A percentile compares a stretch with the other conserved stretches of the same genome.
phyloP scores from a whole-genome alignment of 495 filamentous ascomycete species.

The Aspergillus indologenus region DNA sequence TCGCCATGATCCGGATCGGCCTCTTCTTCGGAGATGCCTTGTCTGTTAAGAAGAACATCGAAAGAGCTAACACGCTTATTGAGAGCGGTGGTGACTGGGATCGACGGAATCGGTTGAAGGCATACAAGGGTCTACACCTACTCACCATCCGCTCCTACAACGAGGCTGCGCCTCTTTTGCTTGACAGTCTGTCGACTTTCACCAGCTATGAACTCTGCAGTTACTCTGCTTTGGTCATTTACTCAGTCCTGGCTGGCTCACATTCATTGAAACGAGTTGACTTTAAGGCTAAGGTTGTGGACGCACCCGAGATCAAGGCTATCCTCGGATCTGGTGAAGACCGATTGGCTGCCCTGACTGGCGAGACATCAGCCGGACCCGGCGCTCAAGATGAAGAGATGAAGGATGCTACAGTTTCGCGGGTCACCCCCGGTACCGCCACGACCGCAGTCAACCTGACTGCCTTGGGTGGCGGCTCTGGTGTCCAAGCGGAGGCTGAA shows the following conservation, averaged over 20 bases:
- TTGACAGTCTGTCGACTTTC: slow-evolving; percentile 97
- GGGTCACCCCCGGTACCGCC: slow-evolving; percentile 53
- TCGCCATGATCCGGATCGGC: slow-evolving; percentile 92
- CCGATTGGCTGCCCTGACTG: slow-evolving; percentile 71
- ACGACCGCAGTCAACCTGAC: slow-evolving; percentile 79
- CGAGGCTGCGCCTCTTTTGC: slow-evolving; percentile 84
- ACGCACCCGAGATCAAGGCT: slow-evolving; percentile 96
- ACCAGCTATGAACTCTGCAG: slow-evolving; percentile 97
- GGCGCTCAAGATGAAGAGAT: slow-evolving; percentile 77
- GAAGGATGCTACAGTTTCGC: slow-evolving; percentile 55
- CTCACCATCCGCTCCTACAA: slow-evolving; percentile 88
- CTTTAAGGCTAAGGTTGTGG: slow-evolving; percentile 97
- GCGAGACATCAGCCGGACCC: slow-evolving; percentile 72
- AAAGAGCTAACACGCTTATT: slow-evolving; percentile 83
- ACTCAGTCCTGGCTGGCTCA: slow-evolving; percentile 91
- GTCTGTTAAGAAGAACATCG: slow-evolving; percentile 88
- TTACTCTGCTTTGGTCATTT: slow-evolving; percentile 90
- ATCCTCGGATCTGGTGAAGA: slow-evolving; percentile 89
- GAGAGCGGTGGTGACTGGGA: slow-evolving; percentile 98
- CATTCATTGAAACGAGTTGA: slow-evolving; percentile 93
- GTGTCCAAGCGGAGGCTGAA: slow-evolving; percentile 70
- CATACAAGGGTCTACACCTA: slow-evolving; percentile 91
- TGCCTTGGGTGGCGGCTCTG: slow-evolving; percentile 64
- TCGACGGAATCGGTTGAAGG: slow-evolving; percentile 94
- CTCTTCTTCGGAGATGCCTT: slow-evolving; percentile 92